A percentile compares a stretch with the other conserved stretches of the same genome.
Evolutionary conservation across 495 filamentous ascomycete species (phyloP).

Genomic region (Aspergillus biplanus): DNA sequence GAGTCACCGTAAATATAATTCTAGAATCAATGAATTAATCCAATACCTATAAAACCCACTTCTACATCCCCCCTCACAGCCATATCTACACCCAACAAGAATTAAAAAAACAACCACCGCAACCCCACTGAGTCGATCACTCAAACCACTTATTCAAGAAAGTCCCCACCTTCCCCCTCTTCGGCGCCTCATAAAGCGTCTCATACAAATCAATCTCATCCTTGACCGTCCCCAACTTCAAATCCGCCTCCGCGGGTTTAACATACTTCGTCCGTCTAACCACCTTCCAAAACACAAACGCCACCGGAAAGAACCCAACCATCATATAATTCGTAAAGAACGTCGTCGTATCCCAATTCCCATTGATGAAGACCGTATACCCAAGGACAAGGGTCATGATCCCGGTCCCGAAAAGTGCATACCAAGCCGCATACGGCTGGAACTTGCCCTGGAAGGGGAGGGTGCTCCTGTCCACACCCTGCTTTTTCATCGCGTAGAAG

Average conservation of each 20-base stretch:
- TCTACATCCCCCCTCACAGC: too few species aligned
- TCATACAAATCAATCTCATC: conserved; percentile 69
- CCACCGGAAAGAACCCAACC: conserved; percentile 49
- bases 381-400: conserved; percentile 48
- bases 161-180: background rate
- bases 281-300: conserved; percentile 59
- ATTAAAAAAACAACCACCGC: too few species aligned
- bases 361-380: conserved; percentile 32
- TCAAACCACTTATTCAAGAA: conserved; percentile 3
- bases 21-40: too few species aligned
- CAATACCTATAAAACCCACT: too few species aligned
- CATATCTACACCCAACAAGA: too few species aligned
- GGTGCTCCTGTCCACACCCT: conserved; percentile 58
- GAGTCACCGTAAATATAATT: too few species aligned
- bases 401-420: conserved; percentile 59
- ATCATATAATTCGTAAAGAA: conserved; percentile 48
- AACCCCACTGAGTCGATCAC: background rate
- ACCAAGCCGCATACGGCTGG: conserved; percentile 68
- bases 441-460: conserved; percentile 62
- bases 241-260: conserved; percentile 42
- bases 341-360: conserved; percentile 26
- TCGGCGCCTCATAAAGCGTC: conserved; percentile 5
- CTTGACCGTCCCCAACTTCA: conserved; percentile 33
- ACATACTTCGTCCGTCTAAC: conserved; percentile 51
- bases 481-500: conserved; percentile 59